phyloP scores from a whole-genome alignment of 805 yeast species.

The Candida mattraensis region DNA sequence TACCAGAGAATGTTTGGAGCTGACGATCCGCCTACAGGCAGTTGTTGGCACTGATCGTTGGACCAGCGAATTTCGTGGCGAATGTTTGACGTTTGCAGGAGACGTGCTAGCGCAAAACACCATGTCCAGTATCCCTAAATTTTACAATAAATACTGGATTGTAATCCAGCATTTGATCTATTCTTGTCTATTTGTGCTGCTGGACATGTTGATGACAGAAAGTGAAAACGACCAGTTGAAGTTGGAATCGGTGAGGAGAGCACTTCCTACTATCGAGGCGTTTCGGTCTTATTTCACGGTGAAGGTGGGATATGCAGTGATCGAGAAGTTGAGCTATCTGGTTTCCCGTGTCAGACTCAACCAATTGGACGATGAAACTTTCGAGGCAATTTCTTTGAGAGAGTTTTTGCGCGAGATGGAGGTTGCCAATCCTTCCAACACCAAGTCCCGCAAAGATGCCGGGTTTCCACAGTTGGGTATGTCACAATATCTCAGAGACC shows the following conservation, averaged over 20 bases:
- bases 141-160: conserved; percentile 28
- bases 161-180: conserved; percentile 28
- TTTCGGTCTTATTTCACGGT: conserved; percentile 25
- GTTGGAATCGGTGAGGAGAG: conserved; percentile 16
- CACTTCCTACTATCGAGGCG: conserved; percentile 20
- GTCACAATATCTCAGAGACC: conserved; percentile 22
- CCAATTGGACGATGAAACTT: conserved; percentile 9
- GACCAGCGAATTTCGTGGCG: conserved; percentile 18
- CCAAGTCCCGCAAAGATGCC: conserved; percentile 2
- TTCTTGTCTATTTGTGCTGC: conserved; percentile 25
- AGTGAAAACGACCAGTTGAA: conserved; percentile 22
- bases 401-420: conserved; percentile 21
- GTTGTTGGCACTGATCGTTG: conserved; percentile 22
- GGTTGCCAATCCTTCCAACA: conserved; percentile 15
- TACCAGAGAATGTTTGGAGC: conserved; percentile 24
- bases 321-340: conserved; percentile 25
- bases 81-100: conserved; percentile 21
- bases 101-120: conserved; percentile 23
- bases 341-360: conserved; percentile 21
- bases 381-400: conserved; percentile 24
- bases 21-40: conserved; percentile 23
- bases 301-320: conserved; percentile 27
- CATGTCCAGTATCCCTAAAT: conserved; percentile 15
- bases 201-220: conserved; percentile 27
- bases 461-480: conserved; percentile 10